Percentiles rank a stretch among this genome's conserved stretches.
phyloP scores from a whole-genome alignment of 2,329 filamentous ascomycete species.

The Ascochyta rabiei region DNA sequence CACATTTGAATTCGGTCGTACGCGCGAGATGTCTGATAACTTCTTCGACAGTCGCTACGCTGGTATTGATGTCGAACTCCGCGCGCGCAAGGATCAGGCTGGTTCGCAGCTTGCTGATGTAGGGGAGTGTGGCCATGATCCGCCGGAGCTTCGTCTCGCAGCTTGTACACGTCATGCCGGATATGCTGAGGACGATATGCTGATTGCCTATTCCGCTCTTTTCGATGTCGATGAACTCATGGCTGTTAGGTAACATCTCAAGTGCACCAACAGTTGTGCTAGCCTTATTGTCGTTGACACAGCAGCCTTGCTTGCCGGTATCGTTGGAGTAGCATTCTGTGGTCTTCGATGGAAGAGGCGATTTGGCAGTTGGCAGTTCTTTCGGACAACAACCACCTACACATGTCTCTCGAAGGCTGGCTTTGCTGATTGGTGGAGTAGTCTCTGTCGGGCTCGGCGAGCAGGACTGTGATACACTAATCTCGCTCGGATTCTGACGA shows the following conservation, averaged over 20 bases:
- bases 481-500: neutral
- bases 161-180: slow-evolving; percentile 76
- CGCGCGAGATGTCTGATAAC: slow-evolving; percentile 61
- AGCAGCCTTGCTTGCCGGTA: no score
- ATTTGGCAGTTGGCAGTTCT: neutral
- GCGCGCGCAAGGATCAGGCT: slow-evolving; percentile 70
- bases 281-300: no score
- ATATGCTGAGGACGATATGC: slow-evolving; percentile 65
- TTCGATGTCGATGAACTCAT: slow-evolving; percentile 25
- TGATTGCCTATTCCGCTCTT: slow-evolving; percentile 48
- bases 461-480: neutral
- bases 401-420: neutral
- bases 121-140: slow-evolving; percentile 58
- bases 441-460: neutral
- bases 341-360: no score
- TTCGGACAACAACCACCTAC: neutral
- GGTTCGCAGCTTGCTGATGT: slow-evolving; percentile 63
- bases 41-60: slow-evolving; percentile 30
- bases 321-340: no score
- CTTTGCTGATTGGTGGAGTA: neutral
- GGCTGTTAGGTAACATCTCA: neutral
- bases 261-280: no score
- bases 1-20: slow-evolving; percentile 68
- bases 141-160: slow-evolving; percentile 69
- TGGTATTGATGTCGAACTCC: slow-evolving; percentile 65